A percentile compares a stretch with the other conserved stretches of the same genome.
phyloP scores from a whole-genome alignment of 495 filamentous ascomycete species.

The Margaritispora aquatica region DNA sequence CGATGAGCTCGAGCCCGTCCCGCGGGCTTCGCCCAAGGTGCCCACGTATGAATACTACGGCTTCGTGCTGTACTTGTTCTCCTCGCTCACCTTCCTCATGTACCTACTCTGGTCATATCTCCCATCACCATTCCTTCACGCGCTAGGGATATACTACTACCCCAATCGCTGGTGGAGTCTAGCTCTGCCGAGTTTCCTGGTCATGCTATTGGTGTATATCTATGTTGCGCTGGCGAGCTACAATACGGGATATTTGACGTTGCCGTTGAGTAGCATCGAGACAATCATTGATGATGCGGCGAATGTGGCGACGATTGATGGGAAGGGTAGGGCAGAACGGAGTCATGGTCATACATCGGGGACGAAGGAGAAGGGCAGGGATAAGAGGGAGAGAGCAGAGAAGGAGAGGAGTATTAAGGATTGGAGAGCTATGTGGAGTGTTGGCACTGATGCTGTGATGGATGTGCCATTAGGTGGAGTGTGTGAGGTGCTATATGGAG shows the following conservation, averaged over 20 bases:
- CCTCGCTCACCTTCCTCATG: conserved; percentile 71
- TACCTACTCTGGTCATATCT: conserved; percentile 95
- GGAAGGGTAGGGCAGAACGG: conserved; percentile 49
- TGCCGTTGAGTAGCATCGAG: conserved; percentile 74
- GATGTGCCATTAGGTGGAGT: conserved; percentile 94
- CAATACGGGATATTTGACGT: conserved; percentile 82
- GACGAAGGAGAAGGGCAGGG: conserved; percentile 42
- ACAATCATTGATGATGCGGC: conserved; percentile 89
- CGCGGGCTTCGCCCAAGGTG: conserved; percentile 84
- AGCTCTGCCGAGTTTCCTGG: conserved; percentile 82
- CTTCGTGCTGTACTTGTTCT: conserved; percentile 89
- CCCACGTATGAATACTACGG: conserved; percentile 99
- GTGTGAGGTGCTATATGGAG: conserved; percentile 83
- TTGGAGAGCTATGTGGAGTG: conserved; percentile 81
- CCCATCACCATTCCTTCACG: conserved; percentile 84
- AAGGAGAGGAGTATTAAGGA: conserved; percentile 30
- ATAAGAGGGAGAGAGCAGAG: conserved; percentile 18
- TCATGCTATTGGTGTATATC: conserved; percentile 84
- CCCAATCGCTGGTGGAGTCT: conserved; percentile 97
- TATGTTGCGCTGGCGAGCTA: conserved; percentile 90
- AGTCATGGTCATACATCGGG: conserved; percentile 42
- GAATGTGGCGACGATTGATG: conserved; percentile 76
- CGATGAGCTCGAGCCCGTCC: conserved; percentile 74
- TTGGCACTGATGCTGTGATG: conserved; percentile 95
- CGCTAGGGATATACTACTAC: conserved; percentile 93